Base-by-base conservation (phyloP, 116 monocot species). In the Posidonia oceanica region DNA sequence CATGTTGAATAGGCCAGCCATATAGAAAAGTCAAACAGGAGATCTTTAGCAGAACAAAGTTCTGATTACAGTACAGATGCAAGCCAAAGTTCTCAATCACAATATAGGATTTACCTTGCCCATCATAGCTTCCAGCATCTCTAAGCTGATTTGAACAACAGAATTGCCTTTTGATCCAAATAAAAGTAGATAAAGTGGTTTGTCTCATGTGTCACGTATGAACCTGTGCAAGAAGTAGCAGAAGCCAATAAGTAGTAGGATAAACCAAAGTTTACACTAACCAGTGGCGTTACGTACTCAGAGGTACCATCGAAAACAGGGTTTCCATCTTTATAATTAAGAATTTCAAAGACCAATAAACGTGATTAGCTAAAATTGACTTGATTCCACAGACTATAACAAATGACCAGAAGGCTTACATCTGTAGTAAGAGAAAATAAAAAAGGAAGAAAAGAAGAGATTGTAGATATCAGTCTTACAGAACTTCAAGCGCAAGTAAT, bases 171-270 rank as follows among this genome's bases (percentile, higher is more conserved):
- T 22, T 80, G 69, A 8, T 90, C 90, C 73, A 90, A 59, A 67
- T 90, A 90, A 64, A 90, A 90, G 44, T 90, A 90, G 41, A 90
- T 74, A 74, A 90, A 90, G 76, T 90, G 84, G 69, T 90, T 86
- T 20, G 86, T 83, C 76, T 90, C 90, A 39, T 88, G 93, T 1
- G 86, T 93, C 68, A 86, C 88, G 59, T 86, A 93, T 39, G 84
- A 86, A 52, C 86, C 86, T 86, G 85, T 22, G 16, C 23, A 54
- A 68, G 65, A 15, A 65, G 41, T 8, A 29, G 61, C 13, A 22
- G 4, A 16, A 55, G 39, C 17, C 61, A 36, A 36, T 68, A 56
- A 54, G n/a, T 14, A 23, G 14, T 7, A 54, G 11, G 36, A 38
- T 10, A 60, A 61, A 18, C 39, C n/a, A 10, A 42, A 38, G 3